phyloP scores from a whole-genome alignment of 2,329 filamentous ascomycete species.

The Calonectria fujianensis region DNA sequence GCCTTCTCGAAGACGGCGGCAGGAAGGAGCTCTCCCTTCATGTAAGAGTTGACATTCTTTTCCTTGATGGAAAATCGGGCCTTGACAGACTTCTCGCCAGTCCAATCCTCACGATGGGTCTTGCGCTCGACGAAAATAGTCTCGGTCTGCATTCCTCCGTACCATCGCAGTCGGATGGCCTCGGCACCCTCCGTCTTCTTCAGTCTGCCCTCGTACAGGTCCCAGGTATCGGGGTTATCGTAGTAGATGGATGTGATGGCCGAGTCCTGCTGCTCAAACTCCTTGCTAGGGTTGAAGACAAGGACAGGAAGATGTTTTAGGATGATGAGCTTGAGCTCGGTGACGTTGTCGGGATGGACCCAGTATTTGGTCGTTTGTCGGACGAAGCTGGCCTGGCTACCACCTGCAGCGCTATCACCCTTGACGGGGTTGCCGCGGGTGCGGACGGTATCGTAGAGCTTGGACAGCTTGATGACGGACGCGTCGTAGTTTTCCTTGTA shows the following conservation, averaged over 20 bases:
- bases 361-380: slow-evolving; percentile 99
- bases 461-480: slow-evolving; percentile 95
- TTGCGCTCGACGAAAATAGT: slow-evolving; percentile 98
- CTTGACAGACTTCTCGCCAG: slow-evolving; percentile 98
- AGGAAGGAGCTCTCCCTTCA: slow-evolving; percentile 89
- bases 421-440: slow-evolving; percentile 94
- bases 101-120: slow-evolving; percentile 99
- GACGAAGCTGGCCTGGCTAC: slow-evolving; percentile 94
- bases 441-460: slow-evolving; percentile 94
- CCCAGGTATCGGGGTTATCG: slow-evolving; percentile 95
- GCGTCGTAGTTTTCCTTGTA: slow-evolving; percentile 99
- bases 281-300: slow-evolving; percentile 97
- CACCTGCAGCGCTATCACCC: slow-evolving; percentile 93
- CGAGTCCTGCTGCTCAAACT: slow-evolving; percentile 91
- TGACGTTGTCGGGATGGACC: slow-evolving; percentile 99
- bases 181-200: slow-evolving; percentile 99
- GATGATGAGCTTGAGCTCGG: slow-evolving; percentile 97
- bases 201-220: slow-evolving; percentile 92
- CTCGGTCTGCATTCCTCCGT: slow-evolving; percentile 95
- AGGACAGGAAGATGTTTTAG: slow-evolving; percentile 97
- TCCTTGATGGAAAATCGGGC: slow-evolving; percentile 96
- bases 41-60: slow-evolving; percentile 95
- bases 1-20: slow-evolving; percentile 96
- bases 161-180: slow-evolving; percentile 97
- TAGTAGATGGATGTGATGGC: slow-evolving; percentile 99